phyloP scores from a whole-genome alignment of 1,139 yeast genomes.

The Ogataea hybrid region DNA sequence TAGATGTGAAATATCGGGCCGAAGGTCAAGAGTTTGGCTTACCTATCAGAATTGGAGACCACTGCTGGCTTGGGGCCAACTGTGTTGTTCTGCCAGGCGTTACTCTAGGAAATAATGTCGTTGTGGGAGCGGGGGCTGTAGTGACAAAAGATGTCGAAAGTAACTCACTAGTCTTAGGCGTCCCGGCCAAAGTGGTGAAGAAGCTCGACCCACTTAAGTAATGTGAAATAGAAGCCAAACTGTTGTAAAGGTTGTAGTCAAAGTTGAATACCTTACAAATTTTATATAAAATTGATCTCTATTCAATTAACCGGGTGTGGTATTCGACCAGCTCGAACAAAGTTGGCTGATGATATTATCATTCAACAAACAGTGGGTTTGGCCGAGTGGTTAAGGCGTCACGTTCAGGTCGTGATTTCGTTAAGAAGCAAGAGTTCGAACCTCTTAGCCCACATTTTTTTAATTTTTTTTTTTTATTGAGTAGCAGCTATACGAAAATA shows the following conservation, averaged over 20 bases:
- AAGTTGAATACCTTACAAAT: too few species aligned
- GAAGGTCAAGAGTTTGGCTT: conserved; percentile 47
- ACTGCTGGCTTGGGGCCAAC: conserved; percentile 66
- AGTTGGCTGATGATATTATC: background rate
- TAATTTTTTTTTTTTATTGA: too few species aligned
- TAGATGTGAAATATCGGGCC: conserved; percentile 46
- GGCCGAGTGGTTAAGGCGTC: conserved; percentile 31
- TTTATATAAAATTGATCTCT: too few species aligned
- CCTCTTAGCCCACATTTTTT: conserved; percentile 32
- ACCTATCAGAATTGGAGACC: conserved; percentile 58
- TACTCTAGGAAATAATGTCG: conserved; percentile 58
- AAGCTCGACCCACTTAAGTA: conserved; percentile 33
- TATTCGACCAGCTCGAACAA: too few species aligned
- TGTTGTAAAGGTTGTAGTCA: too few species aligned
- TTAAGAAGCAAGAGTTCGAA: conserved; percentile 35
- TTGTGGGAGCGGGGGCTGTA: conserved; percentile 67
- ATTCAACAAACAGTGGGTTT: conserved; percentile 18
- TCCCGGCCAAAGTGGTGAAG: conserved; percentile 51
- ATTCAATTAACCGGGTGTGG: too few species aligned
- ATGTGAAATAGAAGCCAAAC: background rate
- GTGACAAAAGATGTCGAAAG: conserved; percentile 47
- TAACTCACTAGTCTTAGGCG: conserved; percentile 61
- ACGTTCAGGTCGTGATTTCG: conserved; percentile 33
- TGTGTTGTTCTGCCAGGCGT: conserved; percentile 62
- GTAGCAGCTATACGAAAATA: background rate